phyloP scores from a whole-genome alignment of 106 monocot genomes.

The Chionographis japonica region DNA sequence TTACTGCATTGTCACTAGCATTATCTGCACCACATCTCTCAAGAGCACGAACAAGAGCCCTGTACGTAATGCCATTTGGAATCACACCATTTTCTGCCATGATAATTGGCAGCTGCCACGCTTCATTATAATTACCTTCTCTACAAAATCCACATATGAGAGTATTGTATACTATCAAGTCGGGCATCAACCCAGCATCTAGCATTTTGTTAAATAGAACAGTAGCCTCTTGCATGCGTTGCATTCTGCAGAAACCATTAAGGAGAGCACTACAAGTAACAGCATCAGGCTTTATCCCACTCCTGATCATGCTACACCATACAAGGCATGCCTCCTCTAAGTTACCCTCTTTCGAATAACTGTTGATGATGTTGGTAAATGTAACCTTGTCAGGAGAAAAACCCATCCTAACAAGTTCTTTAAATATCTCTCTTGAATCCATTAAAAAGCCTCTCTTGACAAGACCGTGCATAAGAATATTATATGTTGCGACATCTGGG shows the following conservation, averaged over 20 bases:
- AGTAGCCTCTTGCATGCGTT: slow-evolving; percentile 34
- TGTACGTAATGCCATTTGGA: slow-evolving; percentile 27
- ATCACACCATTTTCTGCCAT: slow-evolving; percentile 30
- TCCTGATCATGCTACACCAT: slow-evolving; percentile 36
- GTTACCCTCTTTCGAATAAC: slow-evolving; percentile 28
- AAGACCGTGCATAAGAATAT: slow-evolving; percentile 54
- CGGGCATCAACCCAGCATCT: slow-evolving; percentile 45
- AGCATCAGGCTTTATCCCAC: slow-evolving; percentile 35
- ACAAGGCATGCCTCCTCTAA: slow-evolving; percentile 40
- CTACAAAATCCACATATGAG: slow-evolving; percentile 43
- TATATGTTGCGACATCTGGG: slow-evolving; percentile 46
- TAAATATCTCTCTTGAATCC: slow-evolving; percentile 30
- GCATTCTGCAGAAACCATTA: slow-evolving; percentile 30
- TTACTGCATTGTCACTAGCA: slow-evolving; percentile 31
- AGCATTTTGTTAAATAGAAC: slow-evolving; percentile 46
- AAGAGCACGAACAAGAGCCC: slow-evolving; percentile 25
- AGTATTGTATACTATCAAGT: slow-evolving; percentile 48
- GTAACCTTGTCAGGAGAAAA: slow-evolving; percentile 39
- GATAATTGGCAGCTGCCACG: slow-evolving; percentile 18
- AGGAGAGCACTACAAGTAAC: slow-evolving; percentile 44
- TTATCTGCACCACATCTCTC: slow-evolving; percentile 31
- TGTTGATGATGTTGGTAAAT: slow-evolving; percentile 32
- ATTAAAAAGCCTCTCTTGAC: slow-evolving; percentile 29
- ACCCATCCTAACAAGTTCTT: slow-evolving; percentile 38
- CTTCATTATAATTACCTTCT: slow-evolving; percentile 31